Conservation (phyloP, 2,329 filamentous ascomycete genomes). For the Trichoderma simmonsii region DNA sequence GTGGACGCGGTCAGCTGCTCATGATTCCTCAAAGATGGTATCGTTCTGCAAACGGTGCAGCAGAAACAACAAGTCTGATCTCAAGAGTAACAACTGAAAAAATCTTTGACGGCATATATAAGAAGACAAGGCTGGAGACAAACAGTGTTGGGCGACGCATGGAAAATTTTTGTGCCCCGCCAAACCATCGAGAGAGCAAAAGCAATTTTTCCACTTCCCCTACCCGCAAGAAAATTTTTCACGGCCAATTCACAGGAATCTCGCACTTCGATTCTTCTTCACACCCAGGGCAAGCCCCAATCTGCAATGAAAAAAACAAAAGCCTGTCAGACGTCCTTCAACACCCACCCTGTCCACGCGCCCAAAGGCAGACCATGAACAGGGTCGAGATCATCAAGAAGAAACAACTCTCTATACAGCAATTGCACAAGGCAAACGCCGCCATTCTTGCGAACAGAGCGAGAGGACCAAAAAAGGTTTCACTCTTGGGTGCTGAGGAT, state of each 20-base stretch:
- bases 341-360: slow-evolving; percentile 74
- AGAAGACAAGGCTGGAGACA: neutral
- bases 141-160: neutral
- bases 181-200: neutral
- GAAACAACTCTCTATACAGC: slow-evolving; percentile 74
- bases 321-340: slow-evolving; percentile 88
- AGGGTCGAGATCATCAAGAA: slow-evolving; percentile 86
- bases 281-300: slow-evolving; percentile 44
- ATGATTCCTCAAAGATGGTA: neutral
- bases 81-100: neutral
- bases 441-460: slow-evolving; percentile 61
- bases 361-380: slow-evolving; percentile 70
- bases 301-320: slow-evolving; percentile 54
- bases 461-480: slow-evolving; percentile 60
- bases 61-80: neutral
- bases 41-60: neutral
- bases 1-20: neutral
- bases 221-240: neutral
- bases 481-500: slow-evolving; percentile 90
- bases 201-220: neutral
- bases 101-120: neutral
- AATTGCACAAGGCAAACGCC: slow-evolving; percentile 34
- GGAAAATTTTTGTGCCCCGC: neutral
- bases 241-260: neutral
- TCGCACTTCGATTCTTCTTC: slow-evolving; percentile 46